Percentiles rank a stretch among this genome's conserved stretches.
Evolutionary conservation across 1,284 basidiomycete genomes (phyloP).

Genomic region (Rhodofomes roseus): DNA sequence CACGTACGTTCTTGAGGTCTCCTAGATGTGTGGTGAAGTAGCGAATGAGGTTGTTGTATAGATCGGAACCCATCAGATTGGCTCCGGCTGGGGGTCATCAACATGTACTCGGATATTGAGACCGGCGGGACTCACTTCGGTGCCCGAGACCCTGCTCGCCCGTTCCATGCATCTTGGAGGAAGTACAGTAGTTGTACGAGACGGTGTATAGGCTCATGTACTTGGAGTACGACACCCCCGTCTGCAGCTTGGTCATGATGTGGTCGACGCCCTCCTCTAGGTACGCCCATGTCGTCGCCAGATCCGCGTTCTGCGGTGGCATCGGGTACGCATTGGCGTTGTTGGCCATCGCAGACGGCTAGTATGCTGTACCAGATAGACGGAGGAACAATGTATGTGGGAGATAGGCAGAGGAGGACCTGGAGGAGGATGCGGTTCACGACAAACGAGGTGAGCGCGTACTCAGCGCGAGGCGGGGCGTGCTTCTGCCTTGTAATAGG

Average conservation of each 20-base stretch:
- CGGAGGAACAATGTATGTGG: background rate
- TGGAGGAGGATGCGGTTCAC: background rate
- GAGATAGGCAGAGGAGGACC: background rate
- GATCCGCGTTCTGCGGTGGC: constrained; percentile 65
- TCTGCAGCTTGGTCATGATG: constrained; percentile 87
- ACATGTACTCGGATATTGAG: constrained; percentile 13
- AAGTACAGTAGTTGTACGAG: constrained; percentile 96
- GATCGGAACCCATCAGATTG: constrained; percentile 92
- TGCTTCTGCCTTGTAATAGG: background rate
- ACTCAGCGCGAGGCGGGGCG: background rate
- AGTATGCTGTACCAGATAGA: background rate
- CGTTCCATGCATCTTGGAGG: constrained; percentile 75
- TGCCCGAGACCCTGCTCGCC: constrained; percentile 47
- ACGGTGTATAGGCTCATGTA: constrained; percentile 94
- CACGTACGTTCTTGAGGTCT: constrained; percentile 54
- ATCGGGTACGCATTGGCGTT: constrained; percentile 34
- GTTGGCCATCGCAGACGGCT: constrained; percentile 24
- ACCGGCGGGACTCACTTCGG: constrained; percentile 48
- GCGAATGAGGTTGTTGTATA: constrained; percentile 85
- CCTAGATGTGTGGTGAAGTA: constrained; percentile 76
- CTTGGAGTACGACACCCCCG: constrained; percentile 87
- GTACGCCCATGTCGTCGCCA: constrained; percentile 86
- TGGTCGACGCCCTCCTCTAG: constrained; percentile 89
- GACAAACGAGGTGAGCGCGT: background rate
- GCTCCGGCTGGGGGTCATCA: constrained; percentile 66